A percentile compares a stretch with the other conserved stretches of the same genome.
Evolutionary conservation across 2,329 filamentous ascomycete species (phyloP).

Genomic region (Phoma sp.): DNA sequence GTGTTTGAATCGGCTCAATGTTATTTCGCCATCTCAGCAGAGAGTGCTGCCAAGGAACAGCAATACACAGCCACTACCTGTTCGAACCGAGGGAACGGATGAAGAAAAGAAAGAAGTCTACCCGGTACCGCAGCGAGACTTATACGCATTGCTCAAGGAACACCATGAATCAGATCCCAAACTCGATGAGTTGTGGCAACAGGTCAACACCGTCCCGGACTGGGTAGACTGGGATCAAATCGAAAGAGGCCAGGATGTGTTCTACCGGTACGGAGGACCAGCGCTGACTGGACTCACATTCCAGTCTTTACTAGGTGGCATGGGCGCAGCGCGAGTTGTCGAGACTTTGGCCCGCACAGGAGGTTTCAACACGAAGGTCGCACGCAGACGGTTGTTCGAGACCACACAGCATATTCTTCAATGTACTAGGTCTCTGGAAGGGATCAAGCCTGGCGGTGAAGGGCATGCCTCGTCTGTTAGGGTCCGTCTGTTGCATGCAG

Average conservation of each 20-base stretch:
- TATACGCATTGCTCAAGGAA: constrained; percentile 69
- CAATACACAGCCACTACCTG: constrained; percentile 35
- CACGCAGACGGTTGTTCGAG: constrained; percentile 71
- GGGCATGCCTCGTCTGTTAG: constrained; percentile 71
- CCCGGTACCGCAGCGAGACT: constrained; percentile 58
- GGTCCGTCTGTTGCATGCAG: constrained; percentile 73
- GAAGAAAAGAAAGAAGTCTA: constrained; percentile 44
- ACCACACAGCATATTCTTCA: constrained; percentile 80
- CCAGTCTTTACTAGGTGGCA: constrained; percentile 71
- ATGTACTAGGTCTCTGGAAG: constrained; percentile 69
- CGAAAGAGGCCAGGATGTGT: constrained; percentile 75
- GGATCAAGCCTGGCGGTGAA: constrained; percentile 72
- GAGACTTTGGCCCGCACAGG: constrained; percentile 78
- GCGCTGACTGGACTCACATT: constrained; percentile 70
- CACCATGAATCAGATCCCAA: constrained; percentile 65
- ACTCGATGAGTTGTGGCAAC: constrained; percentile 66
- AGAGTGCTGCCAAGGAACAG: constrained; percentile 50
- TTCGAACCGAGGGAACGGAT: constrained; percentile 37
- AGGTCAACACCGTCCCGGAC: constrained; percentile 71
- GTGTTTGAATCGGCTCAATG: constrained; percentile 69
- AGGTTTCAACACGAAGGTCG: constrained; percentile 73
- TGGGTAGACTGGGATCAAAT: constrained; percentile 85
- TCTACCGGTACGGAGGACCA: constrained; percentile 77
- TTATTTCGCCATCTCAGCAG: constrained; percentile 61
- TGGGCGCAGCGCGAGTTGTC: constrained; percentile 75